Percentiles rank a stretch among this genome's conserved stretches.
Evolutionary conservation across 139 green algal genomes (phyloP).

Genomic region (Chlorella sorokiniana): DNA sequence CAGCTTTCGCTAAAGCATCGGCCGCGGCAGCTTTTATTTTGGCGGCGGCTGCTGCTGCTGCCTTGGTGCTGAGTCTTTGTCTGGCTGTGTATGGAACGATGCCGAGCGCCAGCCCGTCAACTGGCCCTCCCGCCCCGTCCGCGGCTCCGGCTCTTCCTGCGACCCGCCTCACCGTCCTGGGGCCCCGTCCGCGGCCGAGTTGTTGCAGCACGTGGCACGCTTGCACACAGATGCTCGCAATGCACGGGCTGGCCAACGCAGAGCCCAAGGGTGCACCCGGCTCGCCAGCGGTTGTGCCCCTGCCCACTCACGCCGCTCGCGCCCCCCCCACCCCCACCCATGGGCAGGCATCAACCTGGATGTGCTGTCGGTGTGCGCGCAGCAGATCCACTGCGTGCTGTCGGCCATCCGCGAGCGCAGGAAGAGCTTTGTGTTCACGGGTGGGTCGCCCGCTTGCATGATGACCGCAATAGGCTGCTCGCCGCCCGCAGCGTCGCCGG

Average conservation of each 20-base stretch:
- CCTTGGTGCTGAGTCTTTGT: background rate
- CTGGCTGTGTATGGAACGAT: too few relatives aligned
- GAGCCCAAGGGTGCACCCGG: background rate
- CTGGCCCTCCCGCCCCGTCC: too few relatives aligned
- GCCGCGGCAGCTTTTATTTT: background rate
- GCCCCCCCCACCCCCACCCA: background rate
- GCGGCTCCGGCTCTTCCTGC: too few relatives aligned
- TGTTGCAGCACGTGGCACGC: too few relatives aligned
- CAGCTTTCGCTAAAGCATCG: background rate
- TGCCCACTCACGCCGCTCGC: background rate
- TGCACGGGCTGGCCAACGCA: too few relatives aligned
- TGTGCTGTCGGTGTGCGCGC: constrained; percentile 94
- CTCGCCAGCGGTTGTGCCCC: background rate
- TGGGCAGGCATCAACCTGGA: constrained; percentile 91
- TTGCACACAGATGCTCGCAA: too few relatives aligned
- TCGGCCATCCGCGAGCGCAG: constrained; percentile 91
- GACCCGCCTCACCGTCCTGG: too few relatives aligned
- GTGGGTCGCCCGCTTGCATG: too few relatives aligned
- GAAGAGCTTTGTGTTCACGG: constrained; percentile 91
- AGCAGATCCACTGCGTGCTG: constrained; percentile 95
- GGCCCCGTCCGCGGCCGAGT: too few relatives aligned
- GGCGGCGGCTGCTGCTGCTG: background rate
- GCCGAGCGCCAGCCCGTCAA: too few relatives aligned
- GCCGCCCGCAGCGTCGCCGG: too few relatives aligned
- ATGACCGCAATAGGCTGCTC: too few relatives aligned